Percentiles rank a stretch among this genome's conserved stretches.
Evolutionary conservation across 768 basidiomycete species (phyloP).

Genomic region (Panaeolus papilionaceus): DNA sequence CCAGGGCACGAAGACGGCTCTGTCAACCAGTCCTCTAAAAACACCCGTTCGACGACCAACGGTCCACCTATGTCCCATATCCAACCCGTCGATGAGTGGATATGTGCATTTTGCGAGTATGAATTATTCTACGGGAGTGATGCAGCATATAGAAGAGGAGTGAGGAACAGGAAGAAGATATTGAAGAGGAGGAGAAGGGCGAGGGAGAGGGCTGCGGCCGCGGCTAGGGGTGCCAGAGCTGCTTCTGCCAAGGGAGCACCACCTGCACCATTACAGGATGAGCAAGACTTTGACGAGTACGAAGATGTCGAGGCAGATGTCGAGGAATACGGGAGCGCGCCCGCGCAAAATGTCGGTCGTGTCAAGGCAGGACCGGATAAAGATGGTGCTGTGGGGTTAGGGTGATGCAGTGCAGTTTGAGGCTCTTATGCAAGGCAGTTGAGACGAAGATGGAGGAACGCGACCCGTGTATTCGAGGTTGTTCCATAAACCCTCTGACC

Average conservation of each 20-base stretch:
- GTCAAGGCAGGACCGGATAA: constrained; percentile 31
- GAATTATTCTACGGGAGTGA: constrained; percentile 91
- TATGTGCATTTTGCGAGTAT: constrained; percentile 95
- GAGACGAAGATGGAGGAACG: not conserved
- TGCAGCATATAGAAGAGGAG: constrained; percentile 62
- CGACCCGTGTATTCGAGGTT: not conserved
- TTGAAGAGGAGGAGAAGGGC: constrained; percentile 72
- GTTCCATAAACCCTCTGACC: not conserved
- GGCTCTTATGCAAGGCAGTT: not conserved
- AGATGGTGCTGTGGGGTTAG: constrained; percentile 24
- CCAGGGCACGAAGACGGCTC: constrained; percentile 24
- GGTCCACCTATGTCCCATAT: constrained; percentile 40
- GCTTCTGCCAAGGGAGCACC: constrained; percentile 26
- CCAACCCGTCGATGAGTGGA: constrained; percentile 85
- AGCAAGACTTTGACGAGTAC: constrained; percentile 30
- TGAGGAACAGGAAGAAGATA: constrained; percentile 81
- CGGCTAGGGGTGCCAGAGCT: constrained; percentile 36
- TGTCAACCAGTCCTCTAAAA: constrained; percentile 19
- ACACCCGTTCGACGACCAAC: constrained; percentile 18
- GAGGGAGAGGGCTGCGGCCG: constrained; percentile 68
- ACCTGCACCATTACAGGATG: constrained; percentile 26
- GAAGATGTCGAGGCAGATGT: constrained; percentile 33
- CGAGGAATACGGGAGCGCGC: constrained; percentile 30
- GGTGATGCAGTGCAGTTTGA: constrained; percentile 12
- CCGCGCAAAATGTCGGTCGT: constrained; percentile 24